phyloP scores from a whole-genome alignment of 352 stramenopile genomes.

The Phytopythium montanum region DNA sequence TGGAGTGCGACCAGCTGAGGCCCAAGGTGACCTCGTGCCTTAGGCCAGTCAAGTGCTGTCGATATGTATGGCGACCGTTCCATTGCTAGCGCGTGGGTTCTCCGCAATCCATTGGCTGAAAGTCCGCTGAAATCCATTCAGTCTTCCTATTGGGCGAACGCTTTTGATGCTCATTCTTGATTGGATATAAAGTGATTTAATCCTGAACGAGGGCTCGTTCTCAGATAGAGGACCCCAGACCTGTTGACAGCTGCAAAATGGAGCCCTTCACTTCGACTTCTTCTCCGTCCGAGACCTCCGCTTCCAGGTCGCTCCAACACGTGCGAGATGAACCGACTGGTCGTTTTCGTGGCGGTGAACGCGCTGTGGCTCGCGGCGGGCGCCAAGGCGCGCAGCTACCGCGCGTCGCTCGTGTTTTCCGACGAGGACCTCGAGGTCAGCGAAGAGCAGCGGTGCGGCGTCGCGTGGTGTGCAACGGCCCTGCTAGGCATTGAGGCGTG shows the following conservation, averaged over 20 bases:
- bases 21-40: too few relatives aligned
- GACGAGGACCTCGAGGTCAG: not conserved
- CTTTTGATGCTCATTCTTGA: not conserved
- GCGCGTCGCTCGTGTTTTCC: conserved; percentile 6
- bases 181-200: too few relatives aligned
- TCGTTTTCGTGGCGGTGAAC: conserved; percentile 1
- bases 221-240: not conserved
- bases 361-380: conserved; percentile 1
- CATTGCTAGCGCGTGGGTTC: too few relatives aligned
- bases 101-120: too few relatives aligned
- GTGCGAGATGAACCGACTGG: not conserved
- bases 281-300: not conserved
- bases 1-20: too few relatives aligned
- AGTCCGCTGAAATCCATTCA: too few relatives aligned
- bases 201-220: not conserved
- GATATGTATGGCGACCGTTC: too few relatives aligned
- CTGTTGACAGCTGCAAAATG: not conserved
- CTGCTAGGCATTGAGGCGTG: not conserved
- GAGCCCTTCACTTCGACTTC: not conserved
- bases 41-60: too few relatives aligned
- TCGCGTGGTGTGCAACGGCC: not conserved
- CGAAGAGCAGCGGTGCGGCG: conserved; percentile 3
- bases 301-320: not conserved
- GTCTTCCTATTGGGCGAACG: not conserved
- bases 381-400: conserved; percentile 1